These are phyloP conservation scores for Pyronema domesticum DNA, from an alignment of 495 filamentous ascomycete genomes.

Conservation along the genomic window DNA sequence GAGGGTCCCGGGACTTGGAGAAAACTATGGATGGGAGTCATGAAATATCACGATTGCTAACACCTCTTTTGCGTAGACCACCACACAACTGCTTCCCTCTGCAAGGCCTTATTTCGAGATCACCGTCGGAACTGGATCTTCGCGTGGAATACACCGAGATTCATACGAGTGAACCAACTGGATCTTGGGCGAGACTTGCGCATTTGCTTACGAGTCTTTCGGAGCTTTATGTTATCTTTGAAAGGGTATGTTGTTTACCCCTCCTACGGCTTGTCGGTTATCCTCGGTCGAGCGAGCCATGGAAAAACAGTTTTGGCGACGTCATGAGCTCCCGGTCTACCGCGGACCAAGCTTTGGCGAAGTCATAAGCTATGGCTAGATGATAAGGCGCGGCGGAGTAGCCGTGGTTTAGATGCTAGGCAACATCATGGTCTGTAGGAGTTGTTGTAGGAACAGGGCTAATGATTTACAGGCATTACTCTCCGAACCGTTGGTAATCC, in stretches of 20 bases:
- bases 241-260: conserved; percentile 13
- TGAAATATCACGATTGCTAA: too few relatives aligned
- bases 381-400: too few relatives aligned
- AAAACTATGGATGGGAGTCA: too few relatives aligned
- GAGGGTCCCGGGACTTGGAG: too few relatives aligned
- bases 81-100: conserved; percentile 23
- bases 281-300: background rate
- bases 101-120: conserved; percentile 19
- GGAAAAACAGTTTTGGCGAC: background rate
- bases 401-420: too few relatives aligned
- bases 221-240: conserved; percentile 24
- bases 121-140: conserved; percentile 16
- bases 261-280: background rate
- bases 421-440: background rate
- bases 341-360: too few relatives aligned
- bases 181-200: conserved; percentile 22
- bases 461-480: conserved; percentile 14
- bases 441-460: background rate
- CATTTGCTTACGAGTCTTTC: conserved; percentile 19
- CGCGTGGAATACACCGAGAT: conserved; percentile 23
- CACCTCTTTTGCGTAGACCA: conserved; percentile 7
- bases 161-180: conserved; percentile 20
- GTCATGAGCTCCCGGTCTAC: too few relatives aligned
- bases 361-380: too few relatives aligned
- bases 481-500: conserved; percentile 21